phyloP scores from a whole-genome alignment of 2,329 filamentous ascomycete species.

The Pseudogymnoascus sp. region DNA sequence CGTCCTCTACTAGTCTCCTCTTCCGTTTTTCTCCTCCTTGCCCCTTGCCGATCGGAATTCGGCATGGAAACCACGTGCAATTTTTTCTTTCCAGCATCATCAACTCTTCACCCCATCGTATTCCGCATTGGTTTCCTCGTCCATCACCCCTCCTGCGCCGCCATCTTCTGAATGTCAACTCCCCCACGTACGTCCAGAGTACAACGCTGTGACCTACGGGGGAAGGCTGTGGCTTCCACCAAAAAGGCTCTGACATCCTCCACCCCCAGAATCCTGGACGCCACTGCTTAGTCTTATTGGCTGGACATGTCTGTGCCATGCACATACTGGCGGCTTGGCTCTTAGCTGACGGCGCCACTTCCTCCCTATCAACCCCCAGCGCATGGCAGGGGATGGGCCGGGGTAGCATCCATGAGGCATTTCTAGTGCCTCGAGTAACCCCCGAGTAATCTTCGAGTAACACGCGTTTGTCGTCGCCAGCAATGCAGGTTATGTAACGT shows the following conservation, averaged over 20 bases:
- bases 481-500: neutral
- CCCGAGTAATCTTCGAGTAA: neutral
- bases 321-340: neutral
- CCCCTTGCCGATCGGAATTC: conserved; percentile 1
- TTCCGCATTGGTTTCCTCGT: neutral
- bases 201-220: neutral
- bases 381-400: neutral
- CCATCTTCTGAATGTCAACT: neutral
- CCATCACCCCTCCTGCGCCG: neutral
- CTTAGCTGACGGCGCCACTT: neutral
- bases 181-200: neutral
- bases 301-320: neutral
- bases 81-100: neutral
- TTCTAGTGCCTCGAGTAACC: neutral
- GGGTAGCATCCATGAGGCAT: neutral
- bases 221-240: neutral
- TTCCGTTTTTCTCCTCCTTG: neutral
- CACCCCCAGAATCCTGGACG: neutral
- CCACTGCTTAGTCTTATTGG: neutral
- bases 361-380: neutral
- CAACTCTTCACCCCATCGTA: neutral
- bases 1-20: neutral
- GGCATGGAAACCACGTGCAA: neutral
- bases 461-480: neutral
- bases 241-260: conserved; percentile 4